phyloP scores from a whole-genome alignment of 1,139 yeast species.

The Protomyces macrosporus region DNA sequence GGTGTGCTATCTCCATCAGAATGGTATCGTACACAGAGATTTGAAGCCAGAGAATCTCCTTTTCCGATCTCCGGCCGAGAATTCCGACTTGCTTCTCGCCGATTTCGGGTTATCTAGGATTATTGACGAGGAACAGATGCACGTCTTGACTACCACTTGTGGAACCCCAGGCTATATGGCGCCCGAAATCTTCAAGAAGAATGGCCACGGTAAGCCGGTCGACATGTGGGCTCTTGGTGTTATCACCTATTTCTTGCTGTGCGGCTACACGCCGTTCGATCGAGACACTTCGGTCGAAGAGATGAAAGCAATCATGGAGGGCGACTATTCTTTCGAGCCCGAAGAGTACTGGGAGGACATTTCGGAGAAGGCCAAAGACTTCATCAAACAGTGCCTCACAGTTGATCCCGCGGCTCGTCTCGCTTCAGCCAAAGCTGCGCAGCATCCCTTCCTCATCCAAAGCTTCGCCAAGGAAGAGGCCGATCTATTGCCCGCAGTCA shows the following conservation, averaged over 20 bases:
- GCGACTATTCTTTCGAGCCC: conserved; percentile 59
- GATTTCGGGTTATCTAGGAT: conserved; percentile 65
- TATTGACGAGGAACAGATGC: conserved; percentile 43
- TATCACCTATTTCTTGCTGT: conserved; percentile 60
- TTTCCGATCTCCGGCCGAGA: conserved; percentile 44
- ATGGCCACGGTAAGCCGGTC: conserved; percentile 53
- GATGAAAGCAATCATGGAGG: conserved; percentile 52
- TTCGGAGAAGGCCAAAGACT: conserved; percentile 53
- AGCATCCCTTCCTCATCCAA: conserved; percentile 47
- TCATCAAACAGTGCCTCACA: conserved; percentile 53
- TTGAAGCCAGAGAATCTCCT: conserved; percentile 88
- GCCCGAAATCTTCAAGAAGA: conserved; percentile 54
- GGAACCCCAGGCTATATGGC: conserved; percentile 77
- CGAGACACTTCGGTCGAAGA: conserved; percentile 70
- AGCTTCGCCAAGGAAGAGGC: conserved; percentile 30
- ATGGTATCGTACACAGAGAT: conserved; percentile 85
- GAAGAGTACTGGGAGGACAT: conserved; percentile 55
- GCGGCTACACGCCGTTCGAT: conserved; percentile 77
- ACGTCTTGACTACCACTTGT: conserved; percentile 46
- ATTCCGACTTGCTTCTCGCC: conserved; percentile 56
- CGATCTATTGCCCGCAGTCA: conserved; percentile 40
- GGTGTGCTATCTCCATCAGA: conserved; percentile 64
- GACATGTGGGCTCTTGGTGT: conserved; percentile 81
- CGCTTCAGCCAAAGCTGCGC: conserved; percentile 46
- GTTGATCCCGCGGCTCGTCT: conserved; percentile 48